Conservation (phyloP, 495 filamentous ascomycete genomes). For the Thermochaetoides thermophila region DNA sequence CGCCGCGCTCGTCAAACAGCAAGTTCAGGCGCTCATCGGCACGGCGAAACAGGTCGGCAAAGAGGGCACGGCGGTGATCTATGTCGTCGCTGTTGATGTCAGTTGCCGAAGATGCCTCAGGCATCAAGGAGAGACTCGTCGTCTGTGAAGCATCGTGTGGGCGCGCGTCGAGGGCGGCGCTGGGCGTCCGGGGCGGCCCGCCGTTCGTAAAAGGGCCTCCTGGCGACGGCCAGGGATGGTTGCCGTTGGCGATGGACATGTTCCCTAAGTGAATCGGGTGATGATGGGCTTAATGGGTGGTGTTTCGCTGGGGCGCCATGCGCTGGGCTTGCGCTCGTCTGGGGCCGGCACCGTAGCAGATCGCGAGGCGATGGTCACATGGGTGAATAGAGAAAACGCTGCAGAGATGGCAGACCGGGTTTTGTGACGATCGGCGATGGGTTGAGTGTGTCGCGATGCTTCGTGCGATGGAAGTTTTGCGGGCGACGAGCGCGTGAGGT, state of each 20-base stretch:
- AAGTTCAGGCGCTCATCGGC: conserved; percentile 35
- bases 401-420: conserved; percentile 23
- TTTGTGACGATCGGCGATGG: conserved; percentile 19
- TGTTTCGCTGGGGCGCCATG: conserved; percentile 31
- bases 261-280: conserved; percentile 28
- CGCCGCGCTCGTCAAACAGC: conserved; percentile 69
- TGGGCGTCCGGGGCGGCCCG: conserved; percentile 21
- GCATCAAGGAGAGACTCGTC: too few species aligned
- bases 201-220: too few species aligned
- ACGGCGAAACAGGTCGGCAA: conserved; percentile 28
- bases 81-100: conserved; percentile 31
- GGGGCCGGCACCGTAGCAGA: conserved; percentile 25
- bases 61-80: conserved; percentile 28
- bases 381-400: conserved; percentile 24
- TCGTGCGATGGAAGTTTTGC: conserved; percentile 24
- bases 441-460: conserved; percentile 27
- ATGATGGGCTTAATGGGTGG: conserved; percentile 19
- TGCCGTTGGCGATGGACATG: conserved; percentile 38
- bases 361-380: conserved; percentile 24
- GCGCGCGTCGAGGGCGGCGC: conserved; percentile 10
- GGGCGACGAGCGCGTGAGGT: conserved; percentile 28
- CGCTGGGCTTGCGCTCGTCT: conserved; percentile 33
- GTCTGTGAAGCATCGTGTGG: conserved; percentile 26
- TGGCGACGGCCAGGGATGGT: conserved; percentile 31
- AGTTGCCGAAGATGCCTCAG: conserved; percentile 39